Evolutionary conservation across 164 flowering plant genomes (phyloP).

Genomic region (Kalanchoe fedtschenkoi): DNA sequence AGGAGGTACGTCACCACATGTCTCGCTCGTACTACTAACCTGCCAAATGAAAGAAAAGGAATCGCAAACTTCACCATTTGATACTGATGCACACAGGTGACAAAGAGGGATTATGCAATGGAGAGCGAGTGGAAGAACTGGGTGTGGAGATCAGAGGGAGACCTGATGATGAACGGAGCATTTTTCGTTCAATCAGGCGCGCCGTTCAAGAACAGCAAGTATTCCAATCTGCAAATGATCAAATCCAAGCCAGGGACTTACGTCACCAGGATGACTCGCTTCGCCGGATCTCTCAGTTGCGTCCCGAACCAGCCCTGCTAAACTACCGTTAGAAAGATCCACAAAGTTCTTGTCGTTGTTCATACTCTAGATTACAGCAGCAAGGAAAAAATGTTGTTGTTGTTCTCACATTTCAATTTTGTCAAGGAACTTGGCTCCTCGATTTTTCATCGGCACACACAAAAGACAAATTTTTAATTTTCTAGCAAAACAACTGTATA

Average conservation of each 20-base stretch:
- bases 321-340: constrained; percentile 1
- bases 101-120: constrained; percentile 53
- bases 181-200: constrained; percentile 42
- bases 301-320: constrained; percentile 17
- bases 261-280: constrained; percentile 26
- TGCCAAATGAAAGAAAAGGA: neutral
- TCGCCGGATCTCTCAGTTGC: constrained; percentile 35
- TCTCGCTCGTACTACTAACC: no score
- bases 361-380: constrained; percentile 3
- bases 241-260: constrained; percentile 23
- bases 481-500: no score
- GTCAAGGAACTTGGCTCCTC: neutral
- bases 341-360: neutral
- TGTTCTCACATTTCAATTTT: neutral
- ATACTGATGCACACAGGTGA: constrained; percentile 32
- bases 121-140: constrained; percentile 40
- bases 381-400: neutral
- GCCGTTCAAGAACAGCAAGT: neutral
- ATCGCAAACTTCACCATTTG: neutral
- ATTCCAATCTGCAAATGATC: constrained; percentile 21
- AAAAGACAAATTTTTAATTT: neutral
- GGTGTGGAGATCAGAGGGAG: constrained; percentile 72
- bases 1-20: constrained; percentile 37
- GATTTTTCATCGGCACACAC: neutral
- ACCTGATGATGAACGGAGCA: constrained; percentile 61